Base-by-base conservation (phyloP, 176 grass and related monocot genomes). In the Saccharum officinarum region DNA sequence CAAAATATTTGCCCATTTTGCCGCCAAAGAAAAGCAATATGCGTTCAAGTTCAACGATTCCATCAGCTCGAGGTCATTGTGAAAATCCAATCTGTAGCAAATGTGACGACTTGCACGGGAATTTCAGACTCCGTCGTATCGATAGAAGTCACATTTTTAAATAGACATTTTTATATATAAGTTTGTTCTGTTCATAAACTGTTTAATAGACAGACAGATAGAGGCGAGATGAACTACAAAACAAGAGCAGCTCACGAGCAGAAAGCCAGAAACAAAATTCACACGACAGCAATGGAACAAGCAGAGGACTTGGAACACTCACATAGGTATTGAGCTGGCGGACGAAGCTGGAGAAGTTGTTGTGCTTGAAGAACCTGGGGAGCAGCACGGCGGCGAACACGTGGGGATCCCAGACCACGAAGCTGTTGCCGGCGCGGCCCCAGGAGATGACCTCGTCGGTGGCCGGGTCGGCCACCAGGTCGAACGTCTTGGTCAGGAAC, bases 341-440 rank as follows among this genome's bases (percentile, higher is more conserved):
- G 66, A 97, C 85, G 81, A 97, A 97, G 86, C 91, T 94, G 84
- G 95, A 97, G 88, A 97, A 97, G 76, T 97, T 97, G 84, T 81
- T 91, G 90, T 97, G 92, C 92, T 97, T 97, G 88, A 97, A 97
- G 91, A 81, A 89, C 23, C 91, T 83, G 3, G 94, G 94, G 67
- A 95, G 86, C 42, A 95, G 88, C 57, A 80, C 82, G 71, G 86
- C 83, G 40, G 94, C 82, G 69, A 95, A 95, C 38, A 78, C 80
- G 47, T 95, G 91, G 6, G 91, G 91, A 18, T 93, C 91, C 94
- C 94, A 95, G n/a, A 95, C 94, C 5, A 95, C 77, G 49, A 95
- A 95, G 80, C 94, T 95, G 72, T 87, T 93, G 17, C 88, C 88
- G 30, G 80, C 26, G 23, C 71, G 76, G 4, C 91, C 80, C 94